phyloP scores from a whole-genome alignment of 495 filamentous ascomycete genomes.

The Collariella sp. region DNA sequence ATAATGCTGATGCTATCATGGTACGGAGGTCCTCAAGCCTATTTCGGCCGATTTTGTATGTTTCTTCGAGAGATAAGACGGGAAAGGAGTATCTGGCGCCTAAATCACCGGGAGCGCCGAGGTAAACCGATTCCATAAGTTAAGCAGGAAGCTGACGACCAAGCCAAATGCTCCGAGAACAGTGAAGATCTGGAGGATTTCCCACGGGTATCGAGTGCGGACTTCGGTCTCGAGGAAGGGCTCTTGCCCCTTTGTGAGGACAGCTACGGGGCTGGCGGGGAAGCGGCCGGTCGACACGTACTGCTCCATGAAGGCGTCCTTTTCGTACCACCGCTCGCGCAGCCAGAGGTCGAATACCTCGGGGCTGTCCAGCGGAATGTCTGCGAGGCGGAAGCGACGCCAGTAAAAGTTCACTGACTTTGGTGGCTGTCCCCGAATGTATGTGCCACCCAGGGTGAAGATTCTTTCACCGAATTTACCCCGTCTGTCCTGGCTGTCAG shows the following conservation, averaged over 20 bases:
- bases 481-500: constrained; percentile 37
- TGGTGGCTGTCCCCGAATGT: constrained; percentile 67
- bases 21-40: not conserved
- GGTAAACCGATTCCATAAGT: constrained; percentile 16
- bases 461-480: constrained; percentile 66
- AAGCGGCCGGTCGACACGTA: constrained; percentile 63
- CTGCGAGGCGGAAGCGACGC: constrained; percentile 57
- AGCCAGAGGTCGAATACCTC: constrained; percentile 68
- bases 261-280: constrained; percentile 35
- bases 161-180: constrained; percentile 33
- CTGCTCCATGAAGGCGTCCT: constrained; percentile 65
- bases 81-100: constrained; percentile 6
- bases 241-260: constrained; percentile 28
- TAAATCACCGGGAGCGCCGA: constrained; percentile 1
- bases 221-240: constrained; percentile 43
- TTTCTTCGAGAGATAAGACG: not conserved
- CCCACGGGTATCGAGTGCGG: constrained; percentile 36
- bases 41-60: not conserved
- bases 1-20: not conserved
- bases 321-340: constrained; percentile 66
- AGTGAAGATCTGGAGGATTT: constrained; percentile 44
- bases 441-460: constrained; percentile 64
- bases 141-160: constrained; percentile 26
- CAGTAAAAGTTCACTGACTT: constrained; percentile 83
- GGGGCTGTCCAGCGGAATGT: constrained; percentile 57